A percentile compares a stretch with the other conserved stretches of the same genome.
phyloP scores from a whole-genome alignment of 2,329 filamentous ascomycete genomes.

The Phaeosphaeriaceae sp. region DNA sequence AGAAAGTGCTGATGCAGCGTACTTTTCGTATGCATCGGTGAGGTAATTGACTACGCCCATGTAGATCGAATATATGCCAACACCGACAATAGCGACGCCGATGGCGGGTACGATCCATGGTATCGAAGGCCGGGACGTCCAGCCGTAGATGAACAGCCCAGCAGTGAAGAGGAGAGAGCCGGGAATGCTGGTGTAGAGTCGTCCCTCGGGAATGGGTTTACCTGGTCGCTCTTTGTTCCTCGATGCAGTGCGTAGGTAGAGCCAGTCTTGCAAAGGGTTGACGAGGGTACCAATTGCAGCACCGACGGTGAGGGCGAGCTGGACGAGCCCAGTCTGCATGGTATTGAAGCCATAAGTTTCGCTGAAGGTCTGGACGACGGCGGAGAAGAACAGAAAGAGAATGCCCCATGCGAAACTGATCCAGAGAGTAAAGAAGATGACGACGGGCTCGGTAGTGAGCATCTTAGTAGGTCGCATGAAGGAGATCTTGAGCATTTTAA shows the following conservation, averaged over 20 bases:
- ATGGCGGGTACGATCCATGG: constrained; percentile 40
- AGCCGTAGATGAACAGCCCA: constrained; percentile 39
- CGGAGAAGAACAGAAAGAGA: constrained; percentile 52
- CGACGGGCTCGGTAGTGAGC: constrained; percentile 52
- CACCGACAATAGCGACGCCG: constrained; percentile 31
- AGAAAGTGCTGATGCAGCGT: constrained; percentile 56
- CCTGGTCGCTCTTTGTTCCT: constrained; percentile 49
- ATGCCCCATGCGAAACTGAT: constrained; percentile 55
- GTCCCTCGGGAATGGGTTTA: constrained; percentile 51
- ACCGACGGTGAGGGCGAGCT: constrained; percentile 52
- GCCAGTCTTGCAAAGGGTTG: constrained; percentile 47
- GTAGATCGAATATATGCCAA: constrained; percentile 48
- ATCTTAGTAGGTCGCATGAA: constrained; percentile 51
- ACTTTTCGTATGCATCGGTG: constrained; percentile 57
- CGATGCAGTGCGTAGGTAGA: constrained; percentile 36
- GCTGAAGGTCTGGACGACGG: constrained; percentile 50
- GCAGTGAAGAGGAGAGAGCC: constrained; percentile 49
- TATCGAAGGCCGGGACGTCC: constrained; percentile 42
- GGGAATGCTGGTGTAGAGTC: constrained; percentile 52
- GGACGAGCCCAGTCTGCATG: constrained; percentile 48
- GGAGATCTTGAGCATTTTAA: constrained; percentile 44
- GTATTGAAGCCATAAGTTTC: constrained; percentile 46
- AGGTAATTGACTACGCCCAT: constrained; percentile 59
- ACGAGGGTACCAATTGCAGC: constrained; percentile 51
- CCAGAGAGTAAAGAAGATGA: constrained; percentile 54